Conservation (phyloP, 345 rosid genomes). For the Citrus maxima region DNA sequence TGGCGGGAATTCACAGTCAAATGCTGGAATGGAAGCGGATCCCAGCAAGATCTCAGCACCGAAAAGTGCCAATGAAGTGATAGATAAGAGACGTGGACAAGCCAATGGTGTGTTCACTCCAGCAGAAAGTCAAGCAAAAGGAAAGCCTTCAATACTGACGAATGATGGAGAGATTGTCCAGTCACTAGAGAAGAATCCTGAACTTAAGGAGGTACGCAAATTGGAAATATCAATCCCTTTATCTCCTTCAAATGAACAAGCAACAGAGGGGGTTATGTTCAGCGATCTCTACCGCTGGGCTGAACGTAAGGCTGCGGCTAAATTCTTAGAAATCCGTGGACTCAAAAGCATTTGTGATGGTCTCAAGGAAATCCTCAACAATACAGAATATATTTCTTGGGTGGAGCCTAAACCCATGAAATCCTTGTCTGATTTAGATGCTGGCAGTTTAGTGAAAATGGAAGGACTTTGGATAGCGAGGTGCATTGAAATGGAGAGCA, state of each 20-base stretch:
- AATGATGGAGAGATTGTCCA: slow-evolving; percentile 10
- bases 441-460: slow-evolving; percentile 13
- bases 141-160: background rate
- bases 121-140: no score
- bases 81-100: background rate
- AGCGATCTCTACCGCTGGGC: slow-evolving; percentile 3
- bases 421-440: slow-evolving; percentile 29
- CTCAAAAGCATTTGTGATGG: slow-evolving; percentile 12
- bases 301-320: slow-evolving; percentile 2
- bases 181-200: slow-evolving; percentile 1
- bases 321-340: slow-evolving; percentile 36
- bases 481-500: slow-evolving; percentile 27
- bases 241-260: slow-evolving; percentile 4
- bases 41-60: slow-evolving; percentile 7
- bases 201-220: slow-evolving; percentile 7
- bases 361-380: slow-evolving; percentile 13
- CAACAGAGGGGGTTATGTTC: slow-evolving; percentile 1
- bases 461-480: slow-evolving; percentile 37
- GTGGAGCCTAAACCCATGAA: slow-evolving; percentile 20
- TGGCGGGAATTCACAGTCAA: background rate
- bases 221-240: background rate
- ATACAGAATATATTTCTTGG: slow-evolving; percentile 28
- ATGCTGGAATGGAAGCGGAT: slow-evolving; percentile 18
- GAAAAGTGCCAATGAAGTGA: background rate
- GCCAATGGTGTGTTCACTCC: slow-evolving; percentile 15